Evolutionary conservation across 441 rosid genomes (phyloP).

Genomic region (Iberis amara): DNA sequence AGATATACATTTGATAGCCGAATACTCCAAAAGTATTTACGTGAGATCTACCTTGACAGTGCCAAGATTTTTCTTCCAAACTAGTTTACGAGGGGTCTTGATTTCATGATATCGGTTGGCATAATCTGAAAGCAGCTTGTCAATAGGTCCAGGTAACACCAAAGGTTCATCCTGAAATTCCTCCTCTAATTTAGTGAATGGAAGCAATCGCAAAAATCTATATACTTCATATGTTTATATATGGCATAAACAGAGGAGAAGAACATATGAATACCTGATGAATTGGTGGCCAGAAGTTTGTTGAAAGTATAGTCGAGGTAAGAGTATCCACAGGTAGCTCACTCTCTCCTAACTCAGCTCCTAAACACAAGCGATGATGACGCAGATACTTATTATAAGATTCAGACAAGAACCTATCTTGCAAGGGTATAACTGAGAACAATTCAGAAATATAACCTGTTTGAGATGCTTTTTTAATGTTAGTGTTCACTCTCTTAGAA

Average conservation of each 20-base stretch:
- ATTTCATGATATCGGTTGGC: constrained; percentile 72
- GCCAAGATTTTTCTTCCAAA: constrained; percentile 98
- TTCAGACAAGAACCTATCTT: constrained; percentile 18
- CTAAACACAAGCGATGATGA: constrained; percentile 32
- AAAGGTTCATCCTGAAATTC: constrained; percentile 76
- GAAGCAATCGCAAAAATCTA: constrained; percentile 10
- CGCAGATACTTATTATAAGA: constrained; percentile 3
- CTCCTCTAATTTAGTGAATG: constrained; percentile 5
- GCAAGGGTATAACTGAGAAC: constrained; percentile 9
- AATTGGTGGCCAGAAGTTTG: constrained; percentile 97
- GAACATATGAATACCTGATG: constrained; percentile 56
- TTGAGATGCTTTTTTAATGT: constrained; percentile 63
- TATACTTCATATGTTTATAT: background rate
- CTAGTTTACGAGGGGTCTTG: constrained; percentile 91
- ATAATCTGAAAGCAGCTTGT: constrained; percentile 72
- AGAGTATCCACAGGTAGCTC: constrained; percentile 57
- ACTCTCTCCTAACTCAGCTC: constrained; percentile 37
- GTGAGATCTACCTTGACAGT: constrained; percentile 58
- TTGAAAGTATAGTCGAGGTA: constrained; percentile 79
- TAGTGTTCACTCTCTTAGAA: constrained; percentile 89
- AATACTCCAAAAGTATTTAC: background rate
- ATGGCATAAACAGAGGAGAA: constrained; percentile 4
- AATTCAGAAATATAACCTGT: constrained; percentile 37
- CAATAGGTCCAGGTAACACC: constrained; percentile 63
- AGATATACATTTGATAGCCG: constrained; percentile 8